Conservation (phyloP, 305 asterid genomes). For the Rubia balearica region DNA sequence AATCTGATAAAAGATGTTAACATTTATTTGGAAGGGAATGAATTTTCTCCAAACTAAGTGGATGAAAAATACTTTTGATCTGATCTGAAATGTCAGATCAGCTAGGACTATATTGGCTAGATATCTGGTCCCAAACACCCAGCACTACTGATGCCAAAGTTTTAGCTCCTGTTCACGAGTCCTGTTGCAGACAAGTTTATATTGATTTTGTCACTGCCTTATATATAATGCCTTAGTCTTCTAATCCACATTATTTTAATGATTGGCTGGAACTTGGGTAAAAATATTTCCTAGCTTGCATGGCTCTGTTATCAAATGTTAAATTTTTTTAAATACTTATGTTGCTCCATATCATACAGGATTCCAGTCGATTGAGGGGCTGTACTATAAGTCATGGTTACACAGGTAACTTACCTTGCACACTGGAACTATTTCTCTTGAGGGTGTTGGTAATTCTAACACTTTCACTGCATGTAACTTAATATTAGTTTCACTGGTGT, state of each 20-base stretch:
- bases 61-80: neutral
- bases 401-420: slow-evolving; percentile 32
- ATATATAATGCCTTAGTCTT: neutral
- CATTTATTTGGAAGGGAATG: neutral
- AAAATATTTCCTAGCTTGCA: neutral
- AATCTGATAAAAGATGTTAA: neutral
- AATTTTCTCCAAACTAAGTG: neutral
- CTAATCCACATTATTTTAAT: neutral
- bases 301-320: neutral
- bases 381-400: slow-evolving; percentile 60
- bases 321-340: neutral
- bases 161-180: neutral
- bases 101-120: neutral
- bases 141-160: neutral
- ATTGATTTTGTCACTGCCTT: neutral
- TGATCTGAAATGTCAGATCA: neutral
- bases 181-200: neutral
- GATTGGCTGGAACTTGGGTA: neutral
- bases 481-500: neutral
- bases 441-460: neutral
- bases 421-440: neutral
- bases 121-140: neutral
- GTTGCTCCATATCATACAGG: slow-evolving; percentile 39
- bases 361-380: slow-evolving; percentile 53
- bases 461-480: neutral